These are phyloP conservation scores for Sanghuangporus sanghuang DNA, from an alignment of 1,284 basidiomycete species.

Conservation along the genomic window DNA sequence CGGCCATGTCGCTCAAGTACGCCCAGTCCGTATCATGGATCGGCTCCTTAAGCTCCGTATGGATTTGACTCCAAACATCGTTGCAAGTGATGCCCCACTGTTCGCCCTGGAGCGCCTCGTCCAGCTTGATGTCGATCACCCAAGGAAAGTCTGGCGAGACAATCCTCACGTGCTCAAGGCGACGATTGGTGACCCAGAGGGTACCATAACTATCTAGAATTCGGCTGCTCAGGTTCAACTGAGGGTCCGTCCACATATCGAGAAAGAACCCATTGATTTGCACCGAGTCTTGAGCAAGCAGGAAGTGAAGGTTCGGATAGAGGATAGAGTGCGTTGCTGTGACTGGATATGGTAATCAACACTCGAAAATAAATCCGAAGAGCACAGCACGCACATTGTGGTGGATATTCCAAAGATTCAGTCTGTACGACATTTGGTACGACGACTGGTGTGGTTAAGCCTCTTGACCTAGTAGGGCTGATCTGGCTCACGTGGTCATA, in stretches of 20 bases:
- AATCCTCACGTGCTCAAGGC: slow-evolving; percentile 14
- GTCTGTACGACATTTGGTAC: neutral
- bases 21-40: slow-evolving; percentile 47
- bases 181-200: neutral
- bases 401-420: neutral
- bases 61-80: slow-evolving; percentile 46
- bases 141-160: slow-evolving; percentile 20
- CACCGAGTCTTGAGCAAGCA: slow-evolving; percentile 5
- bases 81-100: slow-evolving; percentile 37
- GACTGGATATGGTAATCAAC: neutral
- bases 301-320: slow-evolving; percentile 7
- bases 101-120: slow-evolving; percentile 10
- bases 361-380: neutral
- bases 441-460: neutral
- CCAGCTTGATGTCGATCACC: slow-evolving; percentile 15
- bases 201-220: neutral
- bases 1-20: neutral
- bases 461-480: neutral
- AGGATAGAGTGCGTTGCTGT: neutral
- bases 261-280: neutral
- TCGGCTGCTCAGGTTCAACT: neutral
- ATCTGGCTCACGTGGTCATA: neutral
- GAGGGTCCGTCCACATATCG: slow-evolving; percentile 2
- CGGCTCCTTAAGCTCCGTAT: slow-evolving; percentile 42
- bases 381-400: neutral